These are phyloP conservation scores for Protea cynaroides DNA, from an alignment of 164 flowering plant genomes.

Conservation along the genomic window DNA sequence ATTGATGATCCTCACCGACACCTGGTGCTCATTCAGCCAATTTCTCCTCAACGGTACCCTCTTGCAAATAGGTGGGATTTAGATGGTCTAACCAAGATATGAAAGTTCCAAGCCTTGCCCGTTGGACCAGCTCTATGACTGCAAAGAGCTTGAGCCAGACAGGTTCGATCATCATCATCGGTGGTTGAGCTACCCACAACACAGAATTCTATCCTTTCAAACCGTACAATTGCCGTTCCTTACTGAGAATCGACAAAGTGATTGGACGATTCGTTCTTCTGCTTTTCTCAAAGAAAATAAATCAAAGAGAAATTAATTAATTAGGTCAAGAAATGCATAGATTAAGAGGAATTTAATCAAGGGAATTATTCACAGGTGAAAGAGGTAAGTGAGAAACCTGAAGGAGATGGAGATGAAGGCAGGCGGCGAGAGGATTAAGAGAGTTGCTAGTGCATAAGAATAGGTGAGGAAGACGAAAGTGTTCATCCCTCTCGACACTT, in stretches of 20 bases:
- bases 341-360: too few relatives aligned
- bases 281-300: background rate
- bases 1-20: conserved; percentile 71
- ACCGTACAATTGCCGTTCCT: too few relatives aligned
- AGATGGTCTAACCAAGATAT: conserved; percentile 52
- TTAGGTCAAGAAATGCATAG: background rate
- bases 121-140: conserved; percentile 27
- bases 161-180: too few relatives aligned
- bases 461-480: conserved; percentile 32
- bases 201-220: too few relatives aligned
- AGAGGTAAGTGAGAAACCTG: conserved; percentile 10
- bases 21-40: conserved; percentile 97
- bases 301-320: background rate
- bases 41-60: conserved; percentile 83
- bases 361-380: too few relatives aligned
- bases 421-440: conserved; percentile 29
- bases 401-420: conserved; percentile 18
- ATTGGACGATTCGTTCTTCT: background rate
- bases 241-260: background rate
- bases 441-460: conserved; percentile 29
- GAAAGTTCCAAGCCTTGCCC: conserved; percentile 44
- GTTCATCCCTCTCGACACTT: conserved; percentile 39
- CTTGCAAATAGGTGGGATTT: conserved; percentile 81
- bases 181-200: too few relatives aligned
- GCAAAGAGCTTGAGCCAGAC: conserved; percentile 40